Conservation (phyloP, 805 yeast species). For the Diddensiella caesifluorescens region DNA sequence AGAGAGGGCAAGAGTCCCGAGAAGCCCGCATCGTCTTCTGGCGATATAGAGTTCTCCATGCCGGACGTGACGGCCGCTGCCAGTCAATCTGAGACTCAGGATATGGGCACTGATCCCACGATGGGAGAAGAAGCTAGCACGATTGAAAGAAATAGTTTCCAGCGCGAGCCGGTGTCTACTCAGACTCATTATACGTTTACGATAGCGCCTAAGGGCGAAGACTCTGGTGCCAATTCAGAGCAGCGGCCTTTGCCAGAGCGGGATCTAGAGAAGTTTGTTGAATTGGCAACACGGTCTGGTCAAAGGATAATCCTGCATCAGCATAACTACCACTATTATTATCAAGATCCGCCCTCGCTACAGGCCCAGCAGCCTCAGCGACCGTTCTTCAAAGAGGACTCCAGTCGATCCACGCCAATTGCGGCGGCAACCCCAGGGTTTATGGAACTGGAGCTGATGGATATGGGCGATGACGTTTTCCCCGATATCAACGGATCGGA, state of each 20-base stretch:
- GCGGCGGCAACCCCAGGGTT: slow-evolving; percentile 20
- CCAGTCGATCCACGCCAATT: slow-evolving; percentile 9
- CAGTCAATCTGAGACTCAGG: too few relatives aligned
- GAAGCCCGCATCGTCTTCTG: too few relatives aligned
- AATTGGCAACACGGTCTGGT: slow-evolving; percentile 22
- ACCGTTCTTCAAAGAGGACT: neutral
- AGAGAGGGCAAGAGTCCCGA: too few relatives aligned
- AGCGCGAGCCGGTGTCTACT: too few relatives aligned
- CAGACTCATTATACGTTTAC: too few relatives aligned
- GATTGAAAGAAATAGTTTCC: too few relatives aligned
- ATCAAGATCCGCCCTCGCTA: slow-evolving; percentile 16
- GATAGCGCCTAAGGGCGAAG: slow-evolving; percentile 1
- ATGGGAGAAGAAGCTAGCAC: too few relatives aligned
- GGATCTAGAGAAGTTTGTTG: slow-evolving; percentile 26
- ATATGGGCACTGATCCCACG: too few relatives aligned
- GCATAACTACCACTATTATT: slow-evolving; percentile 68
- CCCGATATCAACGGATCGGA: slow-evolving; percentile 17
- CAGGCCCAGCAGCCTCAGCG: slow-evolving; percentile 5
- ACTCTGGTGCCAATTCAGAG: neutral
- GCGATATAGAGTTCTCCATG: too few relatives aligned
- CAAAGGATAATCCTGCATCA: slow-evolving; percentile 64
- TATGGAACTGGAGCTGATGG: slow-evolving; percentile 21
- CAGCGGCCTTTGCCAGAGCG: too few relatives aligned
- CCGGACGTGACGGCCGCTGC: too few relatives aligned
- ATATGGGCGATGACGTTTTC: slow-evolving; percentile 20